These are phyloP conservation scores for Ceratobasidium sp. DNA, from an alignment of 1,284 basidiomycete species.

Conservation along the genomic window DNA sequence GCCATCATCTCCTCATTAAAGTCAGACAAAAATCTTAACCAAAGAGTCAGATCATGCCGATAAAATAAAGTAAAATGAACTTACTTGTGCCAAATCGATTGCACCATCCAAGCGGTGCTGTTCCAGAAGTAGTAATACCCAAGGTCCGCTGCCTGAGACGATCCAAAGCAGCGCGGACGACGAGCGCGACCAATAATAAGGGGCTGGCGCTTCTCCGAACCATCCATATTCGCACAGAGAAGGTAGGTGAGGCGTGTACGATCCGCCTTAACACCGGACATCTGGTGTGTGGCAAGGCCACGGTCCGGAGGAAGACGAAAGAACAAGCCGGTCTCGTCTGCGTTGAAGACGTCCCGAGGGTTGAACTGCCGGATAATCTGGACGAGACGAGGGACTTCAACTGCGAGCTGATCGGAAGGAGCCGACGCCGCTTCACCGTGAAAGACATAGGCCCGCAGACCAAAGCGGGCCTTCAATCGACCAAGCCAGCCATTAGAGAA, in stretches of 20 bases:
- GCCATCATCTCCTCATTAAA: slow-evolving; percentile 14
- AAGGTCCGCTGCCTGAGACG: slow-evolving; percentile 51
- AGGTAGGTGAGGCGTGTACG: slow-evolving; percentile 53
- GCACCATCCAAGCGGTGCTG: slow-evolving; percentile 58
- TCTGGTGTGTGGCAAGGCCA: slow-evolving; percentile 51
- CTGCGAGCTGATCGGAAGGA: slow-evolving; percentile 2
- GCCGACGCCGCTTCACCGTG: slow-evolving; percentile 51
- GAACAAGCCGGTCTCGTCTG: slow-evolving; percentile 59
- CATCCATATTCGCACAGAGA: slow-evolving; percentile 56
- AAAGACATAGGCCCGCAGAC: slow-evolving; percentile 50
- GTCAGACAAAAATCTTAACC: slow-evolving; percentile 11
- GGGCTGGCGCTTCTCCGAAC: slow-evolving; percentile 53
- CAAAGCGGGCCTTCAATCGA: slow-evolving; percentile 26
- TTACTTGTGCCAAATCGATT: slow-evolving; percentile 49
- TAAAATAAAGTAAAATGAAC: neutral
- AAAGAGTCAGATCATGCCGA: neutral
- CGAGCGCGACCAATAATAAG: slow-evolving; percentile 56
- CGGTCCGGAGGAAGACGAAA: slow-evolving; percentile 53
- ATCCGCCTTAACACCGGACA: slow-evolving; percentile 47
- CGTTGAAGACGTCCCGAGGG: slow-evolving; percentile 57
- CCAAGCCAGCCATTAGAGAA: slow-evolving; percentile 43
- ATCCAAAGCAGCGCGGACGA: slow-evolving; percentile 53
- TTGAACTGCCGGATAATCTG: slow-evolving; percentile 42
- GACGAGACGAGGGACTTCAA: slow-evolving; percentile 14
- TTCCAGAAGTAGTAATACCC: slow-evolving; percentile 57